A percentile compares a stretch with the other conserved stretches of the same genome.
These are phyloP conservation scores for Lyophyllum atratum DNA, from an alignment of 768 basidiomycete genomes.

Conservation along the genomic window DNA sequence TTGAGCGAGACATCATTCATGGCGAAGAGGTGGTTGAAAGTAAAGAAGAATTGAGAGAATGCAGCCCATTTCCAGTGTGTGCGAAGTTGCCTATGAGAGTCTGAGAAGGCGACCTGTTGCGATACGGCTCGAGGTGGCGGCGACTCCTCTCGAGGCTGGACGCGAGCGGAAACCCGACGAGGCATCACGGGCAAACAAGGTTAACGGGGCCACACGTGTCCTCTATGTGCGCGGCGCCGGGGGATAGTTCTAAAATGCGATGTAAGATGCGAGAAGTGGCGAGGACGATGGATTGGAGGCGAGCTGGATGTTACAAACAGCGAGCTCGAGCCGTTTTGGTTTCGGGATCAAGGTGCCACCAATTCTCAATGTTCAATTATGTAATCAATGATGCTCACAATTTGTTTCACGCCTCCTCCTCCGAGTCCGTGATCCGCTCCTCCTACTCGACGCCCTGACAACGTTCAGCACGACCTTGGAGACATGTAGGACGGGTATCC, in stretches of 20 bases:
- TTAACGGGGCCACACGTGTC: slow-evolving; percentile 11
- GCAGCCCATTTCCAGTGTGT: slow-evolving; percentile 93
- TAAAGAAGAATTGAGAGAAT: slow-evolving; percentile 87
- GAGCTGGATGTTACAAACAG: slow-evolving; percentile 15
- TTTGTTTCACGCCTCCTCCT: too few relatives aligned
- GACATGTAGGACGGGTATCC: neutral
- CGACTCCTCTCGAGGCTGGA: slow-evolving; percentile 28
- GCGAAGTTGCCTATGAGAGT: slow-evolving; percentile 58
- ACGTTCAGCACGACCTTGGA: neutral
- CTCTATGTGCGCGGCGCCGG: neutral
- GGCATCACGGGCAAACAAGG: slow-evolving; percentile 43
- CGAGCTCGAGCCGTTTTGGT: slow-evolving; percentile 17
- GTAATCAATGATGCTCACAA: neutral
- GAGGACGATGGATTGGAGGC: neutral
- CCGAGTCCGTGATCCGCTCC: too few relatives aligned
- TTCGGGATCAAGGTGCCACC: slow-evolving; percentile 17
- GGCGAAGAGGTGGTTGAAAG: slow-evolving; percentile 74
- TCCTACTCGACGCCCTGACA: too few relatives aligned
- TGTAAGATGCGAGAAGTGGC: neutral
- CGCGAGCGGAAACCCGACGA: slow-evolving; percentile 52
- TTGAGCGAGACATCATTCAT: slow-evolving; percentile 69
- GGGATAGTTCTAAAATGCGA: neutral
- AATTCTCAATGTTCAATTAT: slow-evolving; percentile 12
- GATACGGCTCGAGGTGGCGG: slow-evolving; percentile 28
- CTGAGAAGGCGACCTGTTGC: slow-evolving; percentile 24